phyloP scores from a whole-genome alignment of 768 basidiomycete genomes.

The Mycena kentingensis region DNA sequence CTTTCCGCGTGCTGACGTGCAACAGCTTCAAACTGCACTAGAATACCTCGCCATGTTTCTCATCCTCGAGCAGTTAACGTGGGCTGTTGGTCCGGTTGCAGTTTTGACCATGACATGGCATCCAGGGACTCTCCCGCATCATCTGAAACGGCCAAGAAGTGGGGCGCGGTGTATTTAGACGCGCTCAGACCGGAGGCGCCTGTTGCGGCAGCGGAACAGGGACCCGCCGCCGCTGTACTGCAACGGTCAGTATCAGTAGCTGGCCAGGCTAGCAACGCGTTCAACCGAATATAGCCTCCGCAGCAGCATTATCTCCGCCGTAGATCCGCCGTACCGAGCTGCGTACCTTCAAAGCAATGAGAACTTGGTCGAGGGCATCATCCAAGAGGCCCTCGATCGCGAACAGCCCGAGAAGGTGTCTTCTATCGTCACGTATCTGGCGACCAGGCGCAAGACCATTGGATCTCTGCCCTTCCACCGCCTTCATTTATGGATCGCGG shows the following conservation, averaged over 20 bases:
- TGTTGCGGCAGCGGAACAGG: slow-evolving; percentile 2
- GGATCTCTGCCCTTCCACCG: slow-evolving; percentile 21
- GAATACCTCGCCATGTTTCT: slow-evolving; percentile 25
- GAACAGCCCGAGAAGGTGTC: slow-evolving; percentile 12
- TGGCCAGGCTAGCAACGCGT: neutral
- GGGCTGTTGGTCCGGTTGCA: neutral
- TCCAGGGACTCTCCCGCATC: slow-evolving; percentile 19
- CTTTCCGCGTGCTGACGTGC: slow-evolving; percentile 23
- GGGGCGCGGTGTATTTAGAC: slow-evolving; percentile 18
- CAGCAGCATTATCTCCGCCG: slow-evolving; percentile 14
- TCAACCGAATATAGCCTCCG: slow-evolving; percentile 1
- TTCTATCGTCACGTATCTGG: slow-evolving; percentile 22
- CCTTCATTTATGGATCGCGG: slow-evolving; percentile 20
- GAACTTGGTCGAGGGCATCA: slow-evolving; percentile 19
- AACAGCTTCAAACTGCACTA: slow-evolving; percentile 21
- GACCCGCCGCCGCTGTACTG: slow-evolving; percentile 17
- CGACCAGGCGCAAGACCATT: slow-evolving; percentile 21
- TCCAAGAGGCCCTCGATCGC: slow-evolving; percentile 26
- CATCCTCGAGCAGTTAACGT: slow-evolving; percentile 28
- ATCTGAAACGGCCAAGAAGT: slow-evolving; percentile 14
- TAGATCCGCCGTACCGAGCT: slow-evolving; percentile 18
- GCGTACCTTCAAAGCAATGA: slow-evolving; percentile 19
- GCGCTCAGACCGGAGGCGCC: slow-evolving; percentile 10
- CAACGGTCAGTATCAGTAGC: slow-evolving; percentile 12
- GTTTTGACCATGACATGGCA: neutral